Conservation (phyloP, 352 stramenopile genomes). For the Globisporangium paroecandrum region DNA sequence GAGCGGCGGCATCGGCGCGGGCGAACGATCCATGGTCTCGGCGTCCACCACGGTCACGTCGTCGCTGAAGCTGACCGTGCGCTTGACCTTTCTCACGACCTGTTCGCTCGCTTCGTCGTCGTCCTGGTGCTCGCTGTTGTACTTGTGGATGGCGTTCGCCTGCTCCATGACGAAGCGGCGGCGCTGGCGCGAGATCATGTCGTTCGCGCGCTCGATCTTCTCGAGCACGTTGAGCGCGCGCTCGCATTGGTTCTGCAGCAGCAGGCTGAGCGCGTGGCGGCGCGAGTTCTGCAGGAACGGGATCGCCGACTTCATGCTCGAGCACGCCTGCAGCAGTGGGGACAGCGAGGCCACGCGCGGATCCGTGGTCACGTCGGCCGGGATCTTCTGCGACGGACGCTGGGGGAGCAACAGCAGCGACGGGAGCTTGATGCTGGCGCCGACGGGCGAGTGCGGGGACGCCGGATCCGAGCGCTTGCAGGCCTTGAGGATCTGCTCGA, state of each 20-base stretch:
- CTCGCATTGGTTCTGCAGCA: slow-evolving; percentile 73
- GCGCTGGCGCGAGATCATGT: slow-evolving; percentile 70
- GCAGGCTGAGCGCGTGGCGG: slow-evolving; percentile 61
- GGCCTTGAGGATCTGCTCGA: slow-evolving; percentile 54
- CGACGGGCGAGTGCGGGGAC: slow-evolving; percentile 45
- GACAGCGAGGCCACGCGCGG: slow-evolving; percentile 11
- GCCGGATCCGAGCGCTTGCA: slow-evolving; percentile 49
- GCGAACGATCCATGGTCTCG: slow-evolving; percentile 53
- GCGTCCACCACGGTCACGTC: slow-evolving; percentile 40
- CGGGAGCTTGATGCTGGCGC: neutral
- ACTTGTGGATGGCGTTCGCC: slow-evolving; percentile 41
- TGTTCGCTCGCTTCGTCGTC: slow-evolving; percentile 2
- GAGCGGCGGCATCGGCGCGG: slow-evolving; percentile 55
- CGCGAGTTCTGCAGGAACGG: slow-evolving; percentile 75
- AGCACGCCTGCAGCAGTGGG: slow-evolving; percentile 48
- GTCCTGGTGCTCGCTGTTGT: slow-evolving; percentile 19
- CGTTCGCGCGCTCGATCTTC: slow-evolving; percentile 79
- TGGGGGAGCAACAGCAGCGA: neutral
- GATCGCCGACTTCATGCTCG: slow-evolving; percentile 65
- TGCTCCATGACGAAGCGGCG: slow-evolving; percentile 57
- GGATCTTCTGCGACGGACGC: slow-evolving; percentile 18
- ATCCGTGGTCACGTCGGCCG: slow-evolving; percentile 8
- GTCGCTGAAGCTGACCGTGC: slow-evolving; percentile 59
- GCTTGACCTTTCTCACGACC: slow-evolving; percentile 14
- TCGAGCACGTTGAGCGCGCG: slow-evolving; percentile 68